Base-by-base conservation (phyloP, 2,329 filamentous ascomycete species). In the Davidsoniella australis region DNA sequence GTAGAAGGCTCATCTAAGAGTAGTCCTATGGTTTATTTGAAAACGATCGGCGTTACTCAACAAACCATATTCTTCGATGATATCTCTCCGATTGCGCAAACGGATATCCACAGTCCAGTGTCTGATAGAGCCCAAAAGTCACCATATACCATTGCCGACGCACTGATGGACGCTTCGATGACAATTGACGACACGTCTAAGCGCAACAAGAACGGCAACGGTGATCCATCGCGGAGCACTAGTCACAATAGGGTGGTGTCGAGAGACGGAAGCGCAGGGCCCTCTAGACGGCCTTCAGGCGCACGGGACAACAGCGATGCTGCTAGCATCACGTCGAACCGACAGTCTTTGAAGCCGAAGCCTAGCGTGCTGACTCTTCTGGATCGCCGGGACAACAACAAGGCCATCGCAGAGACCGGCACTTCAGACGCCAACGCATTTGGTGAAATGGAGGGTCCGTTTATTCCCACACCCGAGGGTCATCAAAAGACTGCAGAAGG, bases 51-150 rank as follows among this genome's bases (percentile, higher is more conserved):
- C 10, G 78, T 95, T 29, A 83, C 80, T 2, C 82, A 85, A 2
- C 85, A 94, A 59, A 96, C 85, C 0, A 81, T 98, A 1, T 82
- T 96, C 59, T 96, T 96, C 58, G 86, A 88, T 49, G 75, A 77
- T 38, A 72, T 76, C 7, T 64, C 77, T 8, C 69, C 68, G 18
- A 20, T 23, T 39, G 41, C 24, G 20, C n/a, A 12, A 17, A 42
- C 16, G 8, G 20, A 29, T 4, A 17, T 24, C 18, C 14, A 8
- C 16, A 40, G 37, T 41, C 26, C 41, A 10, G 64, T 66, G 42
- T 59, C 63, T 2, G 39, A 26, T 18, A 50, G 58, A 10, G 59
- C 59, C 55, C 54, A 60, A 51, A 68, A 60, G 52, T 54, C 58
- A 5, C 74, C 77, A 4, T 83, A 85, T 56, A 94, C 87, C 0